These are phyloP conservation scores for Backusella luteola DNA, from an alignment of 192 early-diverging fungal genomes.

Conservation along the genomic window DNA sequence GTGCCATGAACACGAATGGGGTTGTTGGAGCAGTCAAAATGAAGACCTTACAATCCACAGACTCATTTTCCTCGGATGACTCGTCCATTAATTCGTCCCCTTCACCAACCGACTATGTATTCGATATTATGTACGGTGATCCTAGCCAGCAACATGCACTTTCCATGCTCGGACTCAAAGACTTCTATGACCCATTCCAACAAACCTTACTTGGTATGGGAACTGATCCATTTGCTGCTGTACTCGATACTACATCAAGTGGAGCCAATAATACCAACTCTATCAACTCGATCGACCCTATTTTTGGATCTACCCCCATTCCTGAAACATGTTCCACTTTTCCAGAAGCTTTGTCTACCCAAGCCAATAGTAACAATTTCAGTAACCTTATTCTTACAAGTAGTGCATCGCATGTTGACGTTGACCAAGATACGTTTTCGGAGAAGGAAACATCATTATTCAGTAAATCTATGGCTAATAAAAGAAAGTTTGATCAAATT, in stretches of 20 bases:
- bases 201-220: constrained; percentile 10
- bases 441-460: not conserved
- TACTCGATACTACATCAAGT: not conserved
- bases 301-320: not conserved
- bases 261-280: not conserved
- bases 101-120: constrained; percentile 37
- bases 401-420: not conserved
- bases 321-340: not conserved
- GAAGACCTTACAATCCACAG: constrained; percentile 21
- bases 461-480: not conserved
- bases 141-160: constrained; percentile 8
- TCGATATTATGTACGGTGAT: constrained; percentile 39
- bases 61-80: constrained; percentile 37
- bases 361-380: not conserved
- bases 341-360: not conserved
- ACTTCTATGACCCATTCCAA: constrained; percentile 30
- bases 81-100: constrained; percentile 35
- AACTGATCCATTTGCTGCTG: not conserved
- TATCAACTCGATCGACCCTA: not conserved
- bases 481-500: constrained; percentile 7
- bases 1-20: not conserved
- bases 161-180: constrained; percentile 33
- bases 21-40: constrained; percentile 6
- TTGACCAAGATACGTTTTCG: not conserved
- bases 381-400: not conserved